Conservation (phyloP, 2,329 filamentous ascomycete species). For the Calonectria crousiana region DNA sequence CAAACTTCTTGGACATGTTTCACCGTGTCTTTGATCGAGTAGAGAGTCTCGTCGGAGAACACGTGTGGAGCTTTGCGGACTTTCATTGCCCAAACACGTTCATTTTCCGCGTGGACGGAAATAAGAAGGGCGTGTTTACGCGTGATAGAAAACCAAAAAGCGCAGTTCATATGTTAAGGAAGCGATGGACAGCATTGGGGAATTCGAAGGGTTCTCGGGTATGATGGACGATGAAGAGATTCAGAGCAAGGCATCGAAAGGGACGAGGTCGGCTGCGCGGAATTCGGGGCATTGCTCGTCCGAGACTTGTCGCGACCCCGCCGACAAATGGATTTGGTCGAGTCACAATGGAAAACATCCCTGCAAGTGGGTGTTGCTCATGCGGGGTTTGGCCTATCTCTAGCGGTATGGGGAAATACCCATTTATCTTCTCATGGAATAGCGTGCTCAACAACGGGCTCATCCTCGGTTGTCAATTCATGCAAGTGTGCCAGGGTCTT, state of each 20-base stretch:
- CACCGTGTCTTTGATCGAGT: constrained; percentile 33
- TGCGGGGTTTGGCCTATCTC: neutral
- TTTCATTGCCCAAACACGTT: constrained; percentile 25
- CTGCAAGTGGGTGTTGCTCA: neutral
- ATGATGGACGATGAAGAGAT: neutral
- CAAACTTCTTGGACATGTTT: constrained; percentile 28
- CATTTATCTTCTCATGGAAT: neutral
- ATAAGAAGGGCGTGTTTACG: constrained; percentile 37
- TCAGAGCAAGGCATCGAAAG: neutral
- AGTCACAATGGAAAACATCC: neutral
- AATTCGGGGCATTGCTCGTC: neutral
- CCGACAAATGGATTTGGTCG: neutral
- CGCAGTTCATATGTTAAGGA: neutral
- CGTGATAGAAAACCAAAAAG: constrained; percentile 21
- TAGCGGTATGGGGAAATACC: neutral
- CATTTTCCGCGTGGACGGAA: constrained; percentile 33
- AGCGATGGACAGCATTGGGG: constrained; percentile 7
- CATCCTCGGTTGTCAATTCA: neutral
- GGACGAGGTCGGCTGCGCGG: neutral
- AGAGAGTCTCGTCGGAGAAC: constrained; percentile 30
- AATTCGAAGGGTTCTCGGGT: neutral
- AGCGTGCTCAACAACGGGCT: neutral
- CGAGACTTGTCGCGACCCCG: neutral
- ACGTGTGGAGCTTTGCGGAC: constrained; percentile 37
- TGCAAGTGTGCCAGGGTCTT: neutral